Percentiles rank a stretch among this genome's conserved stretches.
These are phyloP conservation scores for Globisporangium takayamanum DNA, from an alignment of 352 stramenopile genomes.

Conservation along the genomic window DNA sequence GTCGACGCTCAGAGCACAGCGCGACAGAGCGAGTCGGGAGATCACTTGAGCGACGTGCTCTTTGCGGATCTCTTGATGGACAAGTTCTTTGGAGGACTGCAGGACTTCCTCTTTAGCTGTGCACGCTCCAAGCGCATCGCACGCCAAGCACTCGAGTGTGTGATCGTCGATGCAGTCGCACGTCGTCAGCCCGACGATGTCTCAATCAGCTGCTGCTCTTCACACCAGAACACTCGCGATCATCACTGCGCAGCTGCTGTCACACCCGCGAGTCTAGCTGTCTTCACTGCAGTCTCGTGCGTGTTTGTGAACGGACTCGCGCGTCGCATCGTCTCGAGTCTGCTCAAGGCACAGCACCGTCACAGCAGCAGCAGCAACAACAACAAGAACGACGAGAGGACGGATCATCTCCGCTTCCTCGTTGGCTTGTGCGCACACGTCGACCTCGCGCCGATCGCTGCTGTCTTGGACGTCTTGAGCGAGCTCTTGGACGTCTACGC, in stretches of 20 bases:
- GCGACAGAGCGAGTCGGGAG: constrained; percentile 2
- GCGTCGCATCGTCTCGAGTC: constrained; percentile 13
- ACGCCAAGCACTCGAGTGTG: constrained; percentile 17
- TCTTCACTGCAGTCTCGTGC: constrained; percentile 30
- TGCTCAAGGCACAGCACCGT: constrained; percentile 9
- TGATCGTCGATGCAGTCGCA: constrained; percentile 11
- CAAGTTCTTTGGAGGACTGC: constrained; percentile 48
- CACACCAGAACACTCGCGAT: background rate
- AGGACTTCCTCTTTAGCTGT: constrained; percentile 51
- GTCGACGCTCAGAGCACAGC: background rate
- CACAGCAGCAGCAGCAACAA: background rate
- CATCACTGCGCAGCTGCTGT: background rate
- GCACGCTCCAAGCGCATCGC: constrained; percentile 24
- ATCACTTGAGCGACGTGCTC: background rate
- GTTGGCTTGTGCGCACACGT: constrained; percentile 38
- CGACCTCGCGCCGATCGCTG: constrained; percentile 24
- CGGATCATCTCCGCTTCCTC: constrained; percentile 20
- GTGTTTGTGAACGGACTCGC: constrained; percentile 43
- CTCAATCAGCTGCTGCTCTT: too few species aligned
- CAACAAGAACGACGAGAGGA: background rate
- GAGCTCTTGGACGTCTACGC: constrained; percentile 24
- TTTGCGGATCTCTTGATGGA: constrained; percentile 58
- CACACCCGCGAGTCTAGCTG: constrained; percentile 11
- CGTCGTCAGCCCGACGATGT: background rate
- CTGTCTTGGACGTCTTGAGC: constrained; percentile 23